Evolutionary conservation across 1,139 yeast species (phyloP).

Genomic region (Blastobotrys ciferrii): DNA sequence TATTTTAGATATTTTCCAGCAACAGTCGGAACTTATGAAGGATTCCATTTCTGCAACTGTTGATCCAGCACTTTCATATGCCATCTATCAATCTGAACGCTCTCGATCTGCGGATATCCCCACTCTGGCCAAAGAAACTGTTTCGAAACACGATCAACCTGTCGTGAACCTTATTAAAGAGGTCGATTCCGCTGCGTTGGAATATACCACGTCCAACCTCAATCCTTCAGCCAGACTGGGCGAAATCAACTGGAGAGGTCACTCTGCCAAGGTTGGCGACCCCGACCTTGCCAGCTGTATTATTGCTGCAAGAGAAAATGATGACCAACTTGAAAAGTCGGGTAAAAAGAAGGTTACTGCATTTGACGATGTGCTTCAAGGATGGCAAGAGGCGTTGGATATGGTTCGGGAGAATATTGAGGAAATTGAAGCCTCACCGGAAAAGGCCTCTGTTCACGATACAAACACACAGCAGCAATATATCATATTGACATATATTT

Average conservation of each 20-base stretch:
- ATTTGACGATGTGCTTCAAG: constrained; percentile 48
- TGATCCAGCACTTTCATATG: constrained; percentile 66
- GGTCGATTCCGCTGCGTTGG: constrained; percentile 24
- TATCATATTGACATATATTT: constrained; percentile 69
- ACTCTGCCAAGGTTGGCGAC: constrained; percentile 65
- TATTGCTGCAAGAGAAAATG: constrained; percentile 34
- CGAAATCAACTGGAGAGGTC: constrained; percentile 69
- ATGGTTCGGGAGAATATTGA: constrained; percentile 52
- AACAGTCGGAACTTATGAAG: constrained; percentile 42
- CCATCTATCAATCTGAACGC: constrained; percentile 46
- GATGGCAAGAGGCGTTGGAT: constrained; percentile 57
- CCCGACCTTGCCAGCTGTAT: constrained; percentile 69
- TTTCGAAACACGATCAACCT: constrained; percentile 17
- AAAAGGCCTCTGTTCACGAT: constrained; percentile 36
- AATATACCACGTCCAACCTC: constrained; percentile 18
- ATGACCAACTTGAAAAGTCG: constrained; percentile 23
- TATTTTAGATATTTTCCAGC: constrained; percentile 43
- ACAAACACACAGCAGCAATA: constrained; percentile 70
- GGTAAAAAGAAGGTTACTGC: constrained; percentile 31
- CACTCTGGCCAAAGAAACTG: constrained; percentile 31
- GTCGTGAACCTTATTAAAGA: constrained; percentile 21
- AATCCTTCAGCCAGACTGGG: constrained; percentile 30
- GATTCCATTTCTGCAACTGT: constrained; percentile 61
- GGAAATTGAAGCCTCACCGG: constrained; percentile 44
- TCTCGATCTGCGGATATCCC: constrained; percentile 34